A percentile compares a stretch with the other conserved stretches of the same genome.
Conservation (phyloP, 805 yeast species). For the Ogataea glucozyma region DNA sequence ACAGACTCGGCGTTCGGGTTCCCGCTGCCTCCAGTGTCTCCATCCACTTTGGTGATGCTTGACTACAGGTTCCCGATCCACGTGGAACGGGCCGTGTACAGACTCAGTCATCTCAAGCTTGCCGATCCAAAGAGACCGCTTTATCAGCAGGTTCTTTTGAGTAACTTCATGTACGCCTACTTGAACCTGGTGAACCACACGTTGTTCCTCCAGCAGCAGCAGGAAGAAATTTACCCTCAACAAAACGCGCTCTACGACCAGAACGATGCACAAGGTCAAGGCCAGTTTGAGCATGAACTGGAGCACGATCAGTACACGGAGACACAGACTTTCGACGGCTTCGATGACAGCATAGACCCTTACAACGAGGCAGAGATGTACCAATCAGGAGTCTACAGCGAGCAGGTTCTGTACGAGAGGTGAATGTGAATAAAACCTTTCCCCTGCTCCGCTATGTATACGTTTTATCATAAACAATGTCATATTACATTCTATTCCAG, state of each 20-base stretch:
- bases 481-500: slow-evolving; percentile 2
- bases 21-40: slow-evolving; percentile 79
- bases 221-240: slow-evolving; percentile 37
- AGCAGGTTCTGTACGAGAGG: slow-evolving; percentile 14
- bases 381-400: slow-evolving; percentile 11
- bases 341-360: slow-evolving; percentile 15
- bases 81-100: slow-evolving; percentile 92
- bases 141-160: slow-evolving; percentile 86
- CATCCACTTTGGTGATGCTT: slow-evolving; percentile 75
- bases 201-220: slow-evolving; percentile 64
- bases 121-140: slow-evolving; percentile 92
- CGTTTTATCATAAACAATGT: neutral
- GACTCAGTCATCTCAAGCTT: slow-evolving; percentile 87
- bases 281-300: too few relatives aligned
- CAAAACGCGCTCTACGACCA: slow-evolving; percentile 8
- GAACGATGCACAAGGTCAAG: neutral
- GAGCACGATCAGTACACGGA: slow-evolving; percentile 1
- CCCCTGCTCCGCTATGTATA: neutral
- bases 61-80: slow-evolving; percentile 90
- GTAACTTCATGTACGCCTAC: slow-evolving; percentile 97
- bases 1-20: slow-evolving; percentile 86
- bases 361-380: slow-evolving; percentile 17
- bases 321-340: slow-evolving; percentile 7
- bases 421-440: neutral
- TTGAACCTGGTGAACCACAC: slow-evolving; percentile 93